Evolutionary conservation across 352 stramenopile species (phyloP).

Genomic region (Phytophthora pistaciae): DNA sequence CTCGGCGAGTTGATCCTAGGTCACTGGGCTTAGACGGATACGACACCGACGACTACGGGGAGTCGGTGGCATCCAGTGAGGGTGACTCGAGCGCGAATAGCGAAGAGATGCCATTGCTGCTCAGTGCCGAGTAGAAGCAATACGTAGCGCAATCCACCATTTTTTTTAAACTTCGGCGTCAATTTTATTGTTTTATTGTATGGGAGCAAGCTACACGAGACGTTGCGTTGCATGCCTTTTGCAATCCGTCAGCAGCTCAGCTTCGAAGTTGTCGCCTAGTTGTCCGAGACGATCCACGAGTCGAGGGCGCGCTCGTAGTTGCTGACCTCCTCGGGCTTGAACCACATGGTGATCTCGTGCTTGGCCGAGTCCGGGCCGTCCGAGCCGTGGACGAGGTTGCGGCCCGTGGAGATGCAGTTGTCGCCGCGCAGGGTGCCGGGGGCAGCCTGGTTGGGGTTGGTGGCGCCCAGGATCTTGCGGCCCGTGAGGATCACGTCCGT

Average conservation of each 20-base stretch:
- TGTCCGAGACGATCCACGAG: slow-evolving; percentile 91
- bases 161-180: no score
- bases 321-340: slow-evolving; percentile 91
- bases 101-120: slow-evolving; percentile 35
- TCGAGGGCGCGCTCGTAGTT: slow-evolving; percentile 92
- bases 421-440: slow-evolving; percentile 95
- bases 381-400: slow-evolving; percentile 95
- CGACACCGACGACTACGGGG: slow-evolving; percentile 32
- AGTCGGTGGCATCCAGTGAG: slow-evolving; percentile 33
- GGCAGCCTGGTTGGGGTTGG: slow-evolving; percentile 94
- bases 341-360: slow-evolving; percentile 96
- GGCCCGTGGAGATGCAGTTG: slow-evolving; percentile 92
- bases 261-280: slow-evolving; percentile 52
- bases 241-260: background rate
- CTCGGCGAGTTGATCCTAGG: slow-evolving; percentile 14
- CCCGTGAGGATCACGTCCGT: slow-evolving; percentile 95
- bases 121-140: slow-evolving; percentile 13
- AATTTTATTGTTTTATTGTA: slow-evolving; percentile 39
- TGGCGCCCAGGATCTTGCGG: slow-evolving; percentile 96
- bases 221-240: background rate
- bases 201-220: slow-evolving; percentile 14
- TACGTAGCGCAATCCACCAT: no score
- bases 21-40: slow-evolving; percentile 27
- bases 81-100: slow-evolving; percentile 22
- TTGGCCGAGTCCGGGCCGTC: slow-evolving; percentile 93